Evolutionary conservation across 2,329 filamentous ascomycete genomes (phyloP).

Genomic region (Aspergillaceae sp.): DNA sequence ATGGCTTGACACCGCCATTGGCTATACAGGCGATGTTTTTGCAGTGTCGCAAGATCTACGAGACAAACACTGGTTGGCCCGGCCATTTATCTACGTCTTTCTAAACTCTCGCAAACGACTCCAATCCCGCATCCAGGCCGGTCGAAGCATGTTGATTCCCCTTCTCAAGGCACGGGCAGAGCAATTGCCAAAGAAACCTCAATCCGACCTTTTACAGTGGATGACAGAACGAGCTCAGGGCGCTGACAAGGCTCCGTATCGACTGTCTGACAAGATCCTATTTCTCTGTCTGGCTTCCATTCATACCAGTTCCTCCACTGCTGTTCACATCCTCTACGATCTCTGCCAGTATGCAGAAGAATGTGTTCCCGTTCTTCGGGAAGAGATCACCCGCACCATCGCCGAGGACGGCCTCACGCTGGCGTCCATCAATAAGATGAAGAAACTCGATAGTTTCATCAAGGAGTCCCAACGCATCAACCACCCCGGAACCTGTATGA

Average conservation of each 20-base stretch:
- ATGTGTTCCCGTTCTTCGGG: constrained; percentile 11
- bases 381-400: constrained; percentile 6
- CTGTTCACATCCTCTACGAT: constrained; percentile 11
- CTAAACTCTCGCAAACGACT: background rate
- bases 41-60: constrained; percentile 1
- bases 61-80: background rate
- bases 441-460: constrained; percentile 6
- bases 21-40: constrained; percentile 7
- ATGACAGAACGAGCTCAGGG: constrained; percentile 15
- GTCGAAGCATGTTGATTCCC: constrained; percentile 1
- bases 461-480: constrained; percentile 8
- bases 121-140: constrained; percentile 1
- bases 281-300: constrained; percentile 7
- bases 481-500: constrained; percentile 3
- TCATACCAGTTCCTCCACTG: constrained; percentile 9
- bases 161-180: background rate
- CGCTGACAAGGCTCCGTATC: constrained; percentile 3
- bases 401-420: constrained; percentile 9
- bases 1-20: constrained; percentile 8
- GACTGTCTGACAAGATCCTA: constrained; percentile 9
- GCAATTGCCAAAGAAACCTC: constrained; percentile 11
- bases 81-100: constrained; percentile 1
- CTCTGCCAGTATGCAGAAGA: constrained; percentile 13
- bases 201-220: constrained; percentile 32
- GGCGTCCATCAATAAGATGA: constrained; percentile 2